Evolutionary conservation across 2,329 filamentous ascomycete genomes (phyloP).

Genomic region (Geosmithia flava): DNA sequence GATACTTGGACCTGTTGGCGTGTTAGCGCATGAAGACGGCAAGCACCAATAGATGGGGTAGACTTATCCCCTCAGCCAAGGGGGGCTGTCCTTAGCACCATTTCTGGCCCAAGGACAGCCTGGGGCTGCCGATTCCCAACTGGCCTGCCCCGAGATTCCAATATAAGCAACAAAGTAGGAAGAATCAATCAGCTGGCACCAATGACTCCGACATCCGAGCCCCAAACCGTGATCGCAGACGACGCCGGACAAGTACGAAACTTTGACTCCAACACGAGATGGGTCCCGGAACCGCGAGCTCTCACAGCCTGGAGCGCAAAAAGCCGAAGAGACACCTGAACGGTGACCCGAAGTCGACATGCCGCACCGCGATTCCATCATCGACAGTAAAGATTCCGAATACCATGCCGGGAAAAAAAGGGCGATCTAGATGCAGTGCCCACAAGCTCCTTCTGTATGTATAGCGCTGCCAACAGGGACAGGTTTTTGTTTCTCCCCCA

Average conservation of each 20-base stretch:
- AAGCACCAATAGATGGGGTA: slow-evolving; percentile 3
- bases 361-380: not conserved
- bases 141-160: slow-evolving; percentile 22
- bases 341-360: not conserved
- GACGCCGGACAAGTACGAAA: slow-evolving; percentile 68
- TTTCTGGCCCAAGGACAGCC: slow-evolving; percentile 38
- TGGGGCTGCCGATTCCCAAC: slow-evolving; percentile 19
- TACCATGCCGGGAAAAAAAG: not conserved
- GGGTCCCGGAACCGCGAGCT: slow-evolving; percentile 49
- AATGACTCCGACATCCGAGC: not conserved
- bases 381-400: not conserved
- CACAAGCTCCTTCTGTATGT: slow-evolving; percentile 58
- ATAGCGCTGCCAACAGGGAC: slow-evolving; percentile 77
- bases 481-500: slow-evolving; percentile 89
- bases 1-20: slow-evolving; percentile 1
- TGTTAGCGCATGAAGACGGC: slow-evolving; percentile 11
- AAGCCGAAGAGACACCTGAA: not conserved
- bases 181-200: not conserved
- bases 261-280: slow-evolving; percentile 92
- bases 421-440: not conserved
- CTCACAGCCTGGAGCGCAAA: slow-evolving; percentile 22
- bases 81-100: slow-evolving; percentile 35
- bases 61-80: slow-evolving; percentile 36
- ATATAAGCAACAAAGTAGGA: slow-evolving; percentile 1
- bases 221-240: not conserved